These are phyloP conservation scores for Trichoderma arundinaceum DNA, from an alignment of 2,329 filamentous ascomycete species.

Conservation along the genomic window DNA sequence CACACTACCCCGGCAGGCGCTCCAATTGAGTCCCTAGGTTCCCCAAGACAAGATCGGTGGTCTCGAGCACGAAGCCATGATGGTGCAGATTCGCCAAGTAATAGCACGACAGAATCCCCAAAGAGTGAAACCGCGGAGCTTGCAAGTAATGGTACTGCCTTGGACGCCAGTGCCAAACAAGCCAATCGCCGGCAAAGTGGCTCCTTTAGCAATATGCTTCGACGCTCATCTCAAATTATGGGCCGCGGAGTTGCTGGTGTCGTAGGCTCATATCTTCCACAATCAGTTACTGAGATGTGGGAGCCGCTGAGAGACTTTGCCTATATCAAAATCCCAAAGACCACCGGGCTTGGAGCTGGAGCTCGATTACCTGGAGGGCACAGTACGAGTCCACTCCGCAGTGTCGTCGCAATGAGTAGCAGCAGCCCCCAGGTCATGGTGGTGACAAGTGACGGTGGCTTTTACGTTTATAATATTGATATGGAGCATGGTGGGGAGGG, in stretches of 20 bases:
- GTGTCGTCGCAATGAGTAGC: constrained; percentile 96
- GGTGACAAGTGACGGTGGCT: constrained; percentile 92
- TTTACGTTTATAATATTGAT: constrained; percentile 95
- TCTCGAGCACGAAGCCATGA: constrained; percentile 60
- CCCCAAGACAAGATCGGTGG: constrained; percentile 58
- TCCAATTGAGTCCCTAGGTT: constrained; percentile 48
- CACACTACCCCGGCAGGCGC: constrained; percentile 45
- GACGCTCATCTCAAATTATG: constrained; percentile 94
- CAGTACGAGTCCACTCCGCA: constrained; percentile 66
- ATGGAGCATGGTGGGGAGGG: constrained; percentile 94
- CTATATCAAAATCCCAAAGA: constrained; percentile 88
- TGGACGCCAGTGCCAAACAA: constrained; percentile 37
- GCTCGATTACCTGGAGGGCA: constrained; percentile 42
- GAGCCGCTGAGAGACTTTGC: constrained; percentile 94
- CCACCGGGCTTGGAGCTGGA: constrained; percentile 37
- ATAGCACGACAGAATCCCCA: constrained; percentile 60
- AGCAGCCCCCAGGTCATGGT: constrained; percentile 97
- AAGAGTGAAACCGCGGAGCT: constrained; percentile 55
- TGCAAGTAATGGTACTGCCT: constrained; percentile 36
- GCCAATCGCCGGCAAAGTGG: constrained; percentile 64
- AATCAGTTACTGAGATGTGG: constrained; percentile 97
- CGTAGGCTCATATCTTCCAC: constrained; percentile 88
- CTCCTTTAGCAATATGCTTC: constrained; percentile 85
- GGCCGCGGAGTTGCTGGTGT: constrained; percentile 86
- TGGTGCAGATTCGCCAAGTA: constrained; percentile 45